Evolutionary conservation across 176 grass and related monocot species (phyloP), one percentile per base, ranked within the genome.

Genomic region (Hyparrhenia diplandra): DNA sequence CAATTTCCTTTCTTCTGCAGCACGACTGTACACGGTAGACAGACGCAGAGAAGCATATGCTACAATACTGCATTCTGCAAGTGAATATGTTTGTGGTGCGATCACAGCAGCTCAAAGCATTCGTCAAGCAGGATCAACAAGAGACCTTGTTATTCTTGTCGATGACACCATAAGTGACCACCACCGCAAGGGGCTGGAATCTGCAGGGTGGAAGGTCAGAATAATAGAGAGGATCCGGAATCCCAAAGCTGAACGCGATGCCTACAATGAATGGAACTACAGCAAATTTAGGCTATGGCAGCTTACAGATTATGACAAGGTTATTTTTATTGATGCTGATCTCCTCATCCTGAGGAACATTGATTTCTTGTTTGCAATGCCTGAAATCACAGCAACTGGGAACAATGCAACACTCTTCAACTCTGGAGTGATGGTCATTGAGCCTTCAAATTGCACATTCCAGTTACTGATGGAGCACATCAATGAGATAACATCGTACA

Each of bases 221-320:
- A 94, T 90, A 67, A 98, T 98, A 18, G 24, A 89, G 35, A 85
- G 95, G 52, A 98, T 98, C 45, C 88, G 95, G 94, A 98, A 98
- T 73, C 95, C 95, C 1, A 98, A 95, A 72, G 95, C 95, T 2
- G 90, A 98, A 77, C 88, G 82, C 1, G 79, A 98, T 78, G 87
- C 95, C 43, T 98, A 98, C 76, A 98, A 98, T 34, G 95, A 98
- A 76, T 98, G 90, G 86, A 98, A 98, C 84, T 98, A 98, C 84
- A 98, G 95, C 86, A 98, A 98, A 29, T 98, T 98, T 70, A 82
- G 95, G 59, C 79, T 98, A 3, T 98, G 95, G 95, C 95, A 98
- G 85, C 92, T 98, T 9, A 93, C 95, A 3, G 95, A 98, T 40
- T 98, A 98, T 65, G 95, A 98, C 88, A 98, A 98, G 90, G 88